A percentile compares a stretch with the other conserved stretches of the same genome.
Evolutionary conservation across 306 rosid genomes (phyloP).

Genomic region (Lablab purpureus): DNA sequence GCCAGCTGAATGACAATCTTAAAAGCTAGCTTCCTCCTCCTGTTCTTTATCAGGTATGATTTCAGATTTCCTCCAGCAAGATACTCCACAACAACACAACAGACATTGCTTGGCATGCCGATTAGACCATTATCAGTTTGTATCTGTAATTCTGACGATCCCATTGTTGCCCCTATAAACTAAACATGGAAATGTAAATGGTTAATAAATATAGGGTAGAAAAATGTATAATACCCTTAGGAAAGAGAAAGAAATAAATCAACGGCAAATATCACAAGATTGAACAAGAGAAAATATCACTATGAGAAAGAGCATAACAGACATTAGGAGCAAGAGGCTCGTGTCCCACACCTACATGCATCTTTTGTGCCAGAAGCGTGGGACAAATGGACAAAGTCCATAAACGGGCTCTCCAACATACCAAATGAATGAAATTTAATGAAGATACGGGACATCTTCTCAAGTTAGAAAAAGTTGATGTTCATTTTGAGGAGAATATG

Average conservation of each 20-base stretch:
- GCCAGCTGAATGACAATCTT: slow-evolving; percentile 92
- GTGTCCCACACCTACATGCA: slow-evolving; percentile 14
- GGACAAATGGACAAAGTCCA: background rate
- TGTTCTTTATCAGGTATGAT: slow-evolving; percentile 85
- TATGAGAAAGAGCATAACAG: slow-evolving; percentile 17
- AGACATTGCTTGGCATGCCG: slow-evolving; percentile 90
- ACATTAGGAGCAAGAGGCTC: background rate
- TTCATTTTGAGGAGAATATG: slow-evolving; percentile 33
- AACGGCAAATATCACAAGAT: slow-evolving; percentile 36
- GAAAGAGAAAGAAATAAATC: background rate
- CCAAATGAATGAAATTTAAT: slow-evolving; percentile 17
- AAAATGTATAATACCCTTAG: background rate
- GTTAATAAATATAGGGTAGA: slow-evolving; percentile 3
- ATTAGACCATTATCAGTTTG: slow-evolving; percentile 90
- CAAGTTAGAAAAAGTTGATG: slow-evolving; percentile 7
- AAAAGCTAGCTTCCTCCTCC: slow-evolving; percentile 92
- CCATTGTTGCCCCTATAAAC: slow-evolving; percentile 98
- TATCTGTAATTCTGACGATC: slow-evolving; percentile 84
- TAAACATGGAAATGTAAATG: slow-evolving; percentile 46
- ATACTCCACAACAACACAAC: slow-evolving; percentile 97
- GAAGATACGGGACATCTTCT: background rate
- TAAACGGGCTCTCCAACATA: slow-evolving; percentile 16
- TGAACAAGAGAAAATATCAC: slow-evolving; percentile 24
- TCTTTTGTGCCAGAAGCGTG: slow-evolving; percentile 20
- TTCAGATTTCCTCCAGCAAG: slow-evolving; percentile 89